A percentile compares a stretch with the other conserved stretches of the same genome.
phyloP scores from a whole-genome alignment of 768 basidiomycete genomes.

The Leccinum olivaceopallidum region DNA sequence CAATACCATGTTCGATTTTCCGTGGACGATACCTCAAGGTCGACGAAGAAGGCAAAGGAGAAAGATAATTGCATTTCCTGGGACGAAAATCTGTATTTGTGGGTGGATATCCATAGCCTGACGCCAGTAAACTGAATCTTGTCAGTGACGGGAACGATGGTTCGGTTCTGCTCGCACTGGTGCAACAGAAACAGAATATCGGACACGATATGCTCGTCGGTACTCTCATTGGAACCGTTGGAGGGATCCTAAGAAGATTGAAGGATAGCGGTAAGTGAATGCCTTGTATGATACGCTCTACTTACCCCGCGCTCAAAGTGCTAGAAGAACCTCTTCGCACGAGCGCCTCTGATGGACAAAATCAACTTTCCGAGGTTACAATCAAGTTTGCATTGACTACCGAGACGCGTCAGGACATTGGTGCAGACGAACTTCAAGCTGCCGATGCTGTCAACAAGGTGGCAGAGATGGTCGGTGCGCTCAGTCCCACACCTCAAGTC shows the following conservation, averaged over 20 bases:
- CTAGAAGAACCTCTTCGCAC: slow-evolving; percentile 14
- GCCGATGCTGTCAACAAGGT: slow-evolving; percentile 11
- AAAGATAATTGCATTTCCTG: slow-evolving; percentile 8
- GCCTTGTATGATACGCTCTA: background rate
- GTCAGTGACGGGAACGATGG: slow-evolving; percentile 17
- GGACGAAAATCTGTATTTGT: slow-evolving; percentile 21
- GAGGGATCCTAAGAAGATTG: slow-evolving; percentile 11
- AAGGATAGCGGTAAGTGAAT: slow-evolving; percentile 14
- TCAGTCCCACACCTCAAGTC: background rate
- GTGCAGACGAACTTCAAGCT: slow-evolving; percentile 18
- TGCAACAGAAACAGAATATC: slow-evolving; percentile 13
- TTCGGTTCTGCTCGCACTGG: slow-evolving; percentile 10
- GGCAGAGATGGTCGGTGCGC: background rate
- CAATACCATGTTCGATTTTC: slow-evolving; percentile 16
- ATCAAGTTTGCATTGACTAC: slow-evolving; percentile 16
- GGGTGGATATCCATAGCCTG: background rate
- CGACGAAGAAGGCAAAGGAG: slow-evolving; percentile 17
- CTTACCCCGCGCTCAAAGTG: slow-evolving; percentile 9
- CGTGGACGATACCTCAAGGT: slow-evolving; percentile 11
- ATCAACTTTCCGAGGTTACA: slow-evolving; percentile 1
- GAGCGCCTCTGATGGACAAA: background rate
- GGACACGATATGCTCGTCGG: slow-evolving; percentile 14
- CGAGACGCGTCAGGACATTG: background rate
- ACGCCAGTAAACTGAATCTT: background rate
- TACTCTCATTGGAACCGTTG: slow-evolving; percentile 11